Conservation (phyloP, 352 stramenopile species). For the Blastocystis sp. region DNA sequence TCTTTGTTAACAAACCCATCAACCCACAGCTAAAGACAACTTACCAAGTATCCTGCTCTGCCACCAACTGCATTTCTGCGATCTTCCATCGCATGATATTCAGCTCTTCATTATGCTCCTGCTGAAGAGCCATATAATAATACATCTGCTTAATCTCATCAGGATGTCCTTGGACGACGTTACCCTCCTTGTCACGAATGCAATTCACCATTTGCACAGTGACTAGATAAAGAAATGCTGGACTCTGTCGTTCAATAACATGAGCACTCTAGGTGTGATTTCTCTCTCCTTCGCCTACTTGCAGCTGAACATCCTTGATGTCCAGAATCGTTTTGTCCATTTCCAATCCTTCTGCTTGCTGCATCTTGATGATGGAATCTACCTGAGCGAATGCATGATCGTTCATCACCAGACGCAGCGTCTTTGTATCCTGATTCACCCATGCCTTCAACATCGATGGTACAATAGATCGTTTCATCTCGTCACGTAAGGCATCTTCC, state of each 20-base stretch:
- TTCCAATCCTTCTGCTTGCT: constrained; percentile 44
- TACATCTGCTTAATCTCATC: constrained; percentile 63
- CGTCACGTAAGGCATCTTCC: constrained; percentile 43
- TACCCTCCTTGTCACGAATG: constrained; percentile 14
- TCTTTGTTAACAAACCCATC: constrained; percentile 41
- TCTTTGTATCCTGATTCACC: constrained; percentile 54
- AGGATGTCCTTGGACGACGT: constrained; percentile 23
- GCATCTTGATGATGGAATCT: constrained; percentile 56
- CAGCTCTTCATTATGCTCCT: constrained; percentile 60
- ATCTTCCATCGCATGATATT: constrained; percentile 63
- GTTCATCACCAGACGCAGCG: constrained; percentile 42
- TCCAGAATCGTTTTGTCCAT: constrained; percentile 58
- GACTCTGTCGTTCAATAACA: constrained; percentile 45
- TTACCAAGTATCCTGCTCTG: constrained; percentile 61
- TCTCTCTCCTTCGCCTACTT: background rate
- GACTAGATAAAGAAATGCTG: constrained; percentile 52
- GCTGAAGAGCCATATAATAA: constrained; percentile 60
- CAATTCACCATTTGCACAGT: constrained; percentile 60
- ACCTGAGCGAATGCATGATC: constrained; percentile 57
- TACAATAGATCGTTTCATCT: constrained; percentile 43
- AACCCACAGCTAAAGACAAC: constrained; percentile 17
- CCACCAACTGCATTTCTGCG: constrained; percentile 58
- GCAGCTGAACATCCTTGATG: constrained; percentile 31
- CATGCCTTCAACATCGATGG: constrained; percentile 53
- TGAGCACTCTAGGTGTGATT: constrained; percentile 27